Evolutionary conservation across 768 basidiomycete genomes (phyloP), one percentile per base, ranked within the genome.

Genomic region (Dioszegia aurantiaca): DNA sequence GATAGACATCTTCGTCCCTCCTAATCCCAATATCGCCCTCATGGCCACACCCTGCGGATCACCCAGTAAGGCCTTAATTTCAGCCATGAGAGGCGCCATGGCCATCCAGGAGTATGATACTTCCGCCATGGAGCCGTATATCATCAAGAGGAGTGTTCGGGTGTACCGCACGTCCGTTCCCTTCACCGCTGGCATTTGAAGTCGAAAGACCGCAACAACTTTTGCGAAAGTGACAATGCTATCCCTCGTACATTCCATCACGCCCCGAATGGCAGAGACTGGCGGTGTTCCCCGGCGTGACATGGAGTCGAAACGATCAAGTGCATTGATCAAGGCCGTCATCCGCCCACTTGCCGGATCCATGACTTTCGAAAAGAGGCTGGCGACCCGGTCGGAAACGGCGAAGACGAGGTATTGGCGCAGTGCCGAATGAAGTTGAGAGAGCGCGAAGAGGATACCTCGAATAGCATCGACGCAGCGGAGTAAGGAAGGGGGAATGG

Each of bases 51-150:
- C 55, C 30, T 33, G 28, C n/a, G n/a, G 70, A 21, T 83, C 82
- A 47, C 56, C 58, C 69, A 48, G 80, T 24, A 90, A 77, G 49
- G 86, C 84, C 61, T 82, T 83, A 44, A 94, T 82, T 21, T 83
- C 80, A 23, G 86, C 85, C 3, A 89, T 78, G 26, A 89, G 83
- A 14, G 87, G 86, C 16, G 81, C 78, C 78, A 94, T 85, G 16
- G 81, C 77, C 70, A 83, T 83, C 95, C 95, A 99, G 4, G 91
- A 86, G 62, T 81, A 81, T 1, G 87, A 85, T 42, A 97, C 84
- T 76, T 99, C 95, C 5, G 87, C 88, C 67, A 86, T 85, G 14
- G 90, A 87, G 9, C 90, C 92, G 69, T 91, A 92, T 33, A 98
- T 80, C 76, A 89, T 86, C 56, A 95, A 77, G 30, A 94, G 77